phyloP scores from a whole-genome alignment of 1,284 basidiomycete species.

The Apiotrichum akiyoshidainum region DNA sequence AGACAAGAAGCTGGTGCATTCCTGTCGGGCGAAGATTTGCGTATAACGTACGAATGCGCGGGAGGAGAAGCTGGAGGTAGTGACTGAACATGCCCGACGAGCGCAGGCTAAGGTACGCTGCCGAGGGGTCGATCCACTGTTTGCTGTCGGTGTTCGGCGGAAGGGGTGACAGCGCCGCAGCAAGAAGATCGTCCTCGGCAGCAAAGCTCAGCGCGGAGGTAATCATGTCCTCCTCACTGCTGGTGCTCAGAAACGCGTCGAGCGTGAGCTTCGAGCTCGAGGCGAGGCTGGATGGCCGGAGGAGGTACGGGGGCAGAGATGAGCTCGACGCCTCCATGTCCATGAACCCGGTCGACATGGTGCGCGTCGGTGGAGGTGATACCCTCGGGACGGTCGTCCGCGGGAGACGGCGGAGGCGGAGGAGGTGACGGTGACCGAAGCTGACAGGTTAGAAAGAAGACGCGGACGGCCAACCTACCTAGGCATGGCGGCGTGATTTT shows the following conservation, averaged over 20 bases:
- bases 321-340: neutral
- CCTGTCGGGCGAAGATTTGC: slow-evolving; percentile 23
- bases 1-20: slow-evolving; percentile 31
- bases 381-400: neutral
- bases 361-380: neutral
- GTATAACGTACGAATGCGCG: slow-evolving; percentile 23
- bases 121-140: slow-evolving; percentile 26
- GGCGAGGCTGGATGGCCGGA: slow-evolving; percentile 20
- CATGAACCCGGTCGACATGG: neutral
- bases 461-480: neutral
- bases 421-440: slow-evolving; percentile 12
- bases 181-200: slow-evolving; percentile 32
- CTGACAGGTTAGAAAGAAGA: slow-evolving; percentile 13
- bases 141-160: neutral
- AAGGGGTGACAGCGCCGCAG: slow-evolving; percentile 11
- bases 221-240: slow-evolving; percentile 1
- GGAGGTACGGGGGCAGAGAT: slow-evolving; percentile 1
- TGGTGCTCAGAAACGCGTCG: slow-evolving; percentile 19
- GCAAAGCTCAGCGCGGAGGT: slow-evolving; percentile 19
- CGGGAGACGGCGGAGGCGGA: slow-evolving; percentile 13
- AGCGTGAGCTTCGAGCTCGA: slow-evolving; percentile 31
- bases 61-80: slow-evolving; percentile 26
- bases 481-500: slow-evolving; percentile 6
- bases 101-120: slow-evolving; percentile 31
- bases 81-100: slow-evolving; percentile 24